These are phyloP conservation scores for Dendrobium nobile DNA, from an alignment of 106 monocot genomes.

Conservation along the genomic window DNA sequence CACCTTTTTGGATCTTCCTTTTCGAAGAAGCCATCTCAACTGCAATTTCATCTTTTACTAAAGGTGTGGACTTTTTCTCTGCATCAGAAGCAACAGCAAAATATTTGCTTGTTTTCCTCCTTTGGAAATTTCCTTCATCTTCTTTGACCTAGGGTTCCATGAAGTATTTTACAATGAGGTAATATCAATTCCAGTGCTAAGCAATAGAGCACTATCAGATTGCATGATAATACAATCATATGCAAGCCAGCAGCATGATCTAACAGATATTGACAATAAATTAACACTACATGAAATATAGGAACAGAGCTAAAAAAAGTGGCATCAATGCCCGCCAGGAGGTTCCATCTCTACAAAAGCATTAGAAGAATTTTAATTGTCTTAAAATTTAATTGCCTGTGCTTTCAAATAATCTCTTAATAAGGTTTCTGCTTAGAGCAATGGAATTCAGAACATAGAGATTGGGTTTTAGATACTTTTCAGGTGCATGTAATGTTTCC, in stretches of 20 bases:
- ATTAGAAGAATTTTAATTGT: background rate
- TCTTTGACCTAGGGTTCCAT: conserved; percentile 25
- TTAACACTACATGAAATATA: background rate
- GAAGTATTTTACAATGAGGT: background rate
- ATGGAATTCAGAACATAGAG: background rate
- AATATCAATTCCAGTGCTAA: background rate
- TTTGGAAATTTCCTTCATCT: conserved; percentile 34
- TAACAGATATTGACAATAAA: background rate
- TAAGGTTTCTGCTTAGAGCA: background rate
- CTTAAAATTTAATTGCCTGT: background rate
- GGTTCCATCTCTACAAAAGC: background rate
- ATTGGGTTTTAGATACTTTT: background rate
- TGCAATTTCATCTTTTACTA: conserved; percentile 23
- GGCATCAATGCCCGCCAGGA: background rate
- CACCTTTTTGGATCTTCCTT: conserved; percentile 37
- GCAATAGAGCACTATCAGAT: background rate
- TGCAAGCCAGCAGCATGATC: background rate
- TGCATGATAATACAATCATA: background rate
- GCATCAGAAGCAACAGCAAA: conserved; percentile 34
- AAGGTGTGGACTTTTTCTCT: conserved; percentile 13
- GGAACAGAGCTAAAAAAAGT: background rate
- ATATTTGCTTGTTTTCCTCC: conserved; percentile 88
- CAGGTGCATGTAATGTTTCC: background rate
- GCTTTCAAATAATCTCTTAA: background rate
- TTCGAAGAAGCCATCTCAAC: conserved; percentile 32